Evolutionary conservation across 2,329 filamentous ascomycete genomes (phyloP).

Genomic region (Coleophoma cylindrospora): DNA sequence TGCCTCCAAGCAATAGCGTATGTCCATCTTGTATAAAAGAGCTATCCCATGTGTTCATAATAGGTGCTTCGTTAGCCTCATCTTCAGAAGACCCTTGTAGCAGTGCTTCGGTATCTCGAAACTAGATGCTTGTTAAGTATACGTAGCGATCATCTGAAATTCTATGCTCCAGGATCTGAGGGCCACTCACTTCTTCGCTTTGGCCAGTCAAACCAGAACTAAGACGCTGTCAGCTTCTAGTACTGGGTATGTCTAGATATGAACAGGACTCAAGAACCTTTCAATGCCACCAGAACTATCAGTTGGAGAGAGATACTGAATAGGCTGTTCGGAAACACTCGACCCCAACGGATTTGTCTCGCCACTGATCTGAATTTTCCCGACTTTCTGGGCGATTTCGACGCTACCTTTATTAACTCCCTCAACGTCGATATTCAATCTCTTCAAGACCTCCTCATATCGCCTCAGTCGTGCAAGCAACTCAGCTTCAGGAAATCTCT

Average conservation of each 20-base stretch:
- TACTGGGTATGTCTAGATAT: no score
- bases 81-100: conserved; percentile 26
- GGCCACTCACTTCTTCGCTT: conserved; percentile 6
- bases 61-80: conserved; percentile 13
- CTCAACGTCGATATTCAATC: conserved; percentile 21
- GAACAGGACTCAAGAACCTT: conserved; percentile 2
- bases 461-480: conserved; percentile 18
- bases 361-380: conserved; percentile 6
- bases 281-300: conserved; percentile 1
- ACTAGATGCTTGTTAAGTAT: conserved; percentile 5
- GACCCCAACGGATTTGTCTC: conserved; percentile 6
- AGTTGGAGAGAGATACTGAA: neutral
- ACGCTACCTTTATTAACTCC: conserved; percentile 11
- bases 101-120: conserved; percentile 26
- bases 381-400: neutral
- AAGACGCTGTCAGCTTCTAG: no score
- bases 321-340: neutral
- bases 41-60: conserved; percentile 23
- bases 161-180: no score
- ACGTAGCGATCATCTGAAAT: no score
- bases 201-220: no score
- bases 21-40: conserved; percentile 11
- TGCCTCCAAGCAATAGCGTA: conserved; percentile 43
- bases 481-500: conserved; percentile 20
- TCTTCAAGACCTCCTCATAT: conserved; percentile 18